A percentile compares a stretch with the other conserved stretches of the same genome.
These are phyloP conservation scores for Fusarium concolor DNA, from an alignment of 2,329 filamentous ascomycete species.

Conservation along the genomic window DNA sequence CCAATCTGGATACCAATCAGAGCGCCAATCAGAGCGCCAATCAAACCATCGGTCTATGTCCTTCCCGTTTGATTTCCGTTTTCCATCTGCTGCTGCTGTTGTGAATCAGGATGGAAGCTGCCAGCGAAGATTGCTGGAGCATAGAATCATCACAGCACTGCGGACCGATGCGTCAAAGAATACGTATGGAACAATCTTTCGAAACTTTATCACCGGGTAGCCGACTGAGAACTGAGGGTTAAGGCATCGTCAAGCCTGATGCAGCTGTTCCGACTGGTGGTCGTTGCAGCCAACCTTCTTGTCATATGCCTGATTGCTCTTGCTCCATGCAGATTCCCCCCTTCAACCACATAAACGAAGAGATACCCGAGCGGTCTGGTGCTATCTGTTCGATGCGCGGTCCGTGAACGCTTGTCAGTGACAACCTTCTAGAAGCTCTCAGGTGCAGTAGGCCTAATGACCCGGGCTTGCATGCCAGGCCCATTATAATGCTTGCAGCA, in stretches of 20 bases:
- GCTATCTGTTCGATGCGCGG: slow-evolving; percentile 27
- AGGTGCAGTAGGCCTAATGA: slow-evolving; percentile 32
- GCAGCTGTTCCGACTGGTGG: slow-evolving; percentile 29
- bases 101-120: slow-evolving; percentile 40
- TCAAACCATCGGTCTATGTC: slow-evolving; percentile 29
- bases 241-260: slow-evolving; percentile 22
- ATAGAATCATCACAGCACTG: slow-evolving; percentile 39
- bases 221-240: slow-evolving; percentile 32
- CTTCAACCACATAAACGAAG: slow-evolving; percentile 29
- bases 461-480: slow-evolving; percentile 32
- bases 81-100: slow-evolving; percentile 21
- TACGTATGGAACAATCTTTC: slow-evolving; percentile 40
- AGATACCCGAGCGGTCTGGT: slow-evolving; percentile 20
- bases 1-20: slow-evolving; percentile 37
- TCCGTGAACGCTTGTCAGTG: slow-evolving; percentile 27
- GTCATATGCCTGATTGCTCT: slow-evolving; percentile 43
- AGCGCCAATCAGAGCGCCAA: slow-evolving; percentile 35
- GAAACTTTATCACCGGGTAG: slow-evolving; percentile 36
- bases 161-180: slow-evolving; percentile 32
- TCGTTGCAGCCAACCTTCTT: slow-evolving; percentile 30
- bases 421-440: slow-evolving; percentile 43
- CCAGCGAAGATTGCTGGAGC: slow-evolving; percentile 27
- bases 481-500: slow-evolving; percentile 18
- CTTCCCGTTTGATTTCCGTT: slow-evolving; percentile 39
- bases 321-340: slow-evolving; percentile 23